A percentile compares a stretch with the other conserved stretches of the same genome.
Evolutionary conservation across 2,329 filamentous ascomycete genomes (phyloP).

Genomic region (Ascocoryne sarcoides): DNA sequence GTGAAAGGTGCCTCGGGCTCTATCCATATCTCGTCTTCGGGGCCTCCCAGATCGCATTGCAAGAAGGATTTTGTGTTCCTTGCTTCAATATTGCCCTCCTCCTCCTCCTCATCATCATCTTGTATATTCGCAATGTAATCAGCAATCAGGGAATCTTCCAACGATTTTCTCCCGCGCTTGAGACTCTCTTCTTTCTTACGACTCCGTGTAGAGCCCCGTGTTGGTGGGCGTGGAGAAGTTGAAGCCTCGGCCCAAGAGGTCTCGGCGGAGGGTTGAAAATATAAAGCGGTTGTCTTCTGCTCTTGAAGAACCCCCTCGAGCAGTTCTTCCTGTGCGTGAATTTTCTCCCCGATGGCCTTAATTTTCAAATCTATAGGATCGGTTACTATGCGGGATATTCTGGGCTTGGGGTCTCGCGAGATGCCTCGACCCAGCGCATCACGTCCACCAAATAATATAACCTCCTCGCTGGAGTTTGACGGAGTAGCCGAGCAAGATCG

Average conservation of each 20-base stretch:
- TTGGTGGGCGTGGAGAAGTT: not conserved
- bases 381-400: not conserved
- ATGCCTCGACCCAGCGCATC: conserved; percentile 10
- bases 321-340: conserved; percentile 20
- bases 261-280: conserved; percentile 1
- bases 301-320: conserved; percentile 22
- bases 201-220: not conserved
- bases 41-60: conserved; percentile 36
- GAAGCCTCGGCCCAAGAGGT: not conserved
- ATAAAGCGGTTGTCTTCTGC: not conserved
- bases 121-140: conserved; percentile 31
- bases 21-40: conserved; percentile 33
- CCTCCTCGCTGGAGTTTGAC: conserved; percentile 62
- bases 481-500: conserved; percentile 29
- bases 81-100: not conserved
- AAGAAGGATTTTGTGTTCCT: conserved; percentile 10
- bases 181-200: conserved; percentile 2
- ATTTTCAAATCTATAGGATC: conserved; percentile 22
- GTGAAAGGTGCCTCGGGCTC: conserved; percentile 19
- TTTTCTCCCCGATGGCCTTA: conserved; percentile 23
- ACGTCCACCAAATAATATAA: conserved; percentile 59
- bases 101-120: conserved; percentile 12
- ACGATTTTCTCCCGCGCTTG: conserved; percentile 2
- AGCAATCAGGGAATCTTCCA: conserved; percentile 19
- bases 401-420: conserved; percentile 1